Conservation (phyloP, 768 basidiomycete species). For the Auricularia cornea region DNA sequence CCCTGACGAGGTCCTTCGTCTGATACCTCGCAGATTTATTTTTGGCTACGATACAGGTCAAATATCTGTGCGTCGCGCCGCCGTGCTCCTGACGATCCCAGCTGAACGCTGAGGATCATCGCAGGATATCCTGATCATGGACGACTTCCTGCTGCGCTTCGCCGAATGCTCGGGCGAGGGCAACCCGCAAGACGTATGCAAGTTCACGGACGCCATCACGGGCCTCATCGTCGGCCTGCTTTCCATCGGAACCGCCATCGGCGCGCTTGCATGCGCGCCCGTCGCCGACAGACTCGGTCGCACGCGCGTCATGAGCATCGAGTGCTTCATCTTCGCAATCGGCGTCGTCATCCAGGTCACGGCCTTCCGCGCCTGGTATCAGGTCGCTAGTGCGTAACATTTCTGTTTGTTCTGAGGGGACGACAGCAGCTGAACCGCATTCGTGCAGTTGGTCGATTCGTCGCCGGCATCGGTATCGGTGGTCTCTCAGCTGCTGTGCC, state of each 20-base stretch:
- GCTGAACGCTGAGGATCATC: too few relatives aligned
- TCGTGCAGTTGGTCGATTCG: constrained; percentile 48
- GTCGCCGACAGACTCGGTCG: constrained; percentile 15
- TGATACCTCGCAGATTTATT: neutral
- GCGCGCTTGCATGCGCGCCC: constrained; percentile 55
- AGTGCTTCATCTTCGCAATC: constrained; percentile 48
- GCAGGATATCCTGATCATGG: constrained; percentile 59
- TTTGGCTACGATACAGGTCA: constrained; percentile 59
- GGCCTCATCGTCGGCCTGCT: constrained; percentile 63
- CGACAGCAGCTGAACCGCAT: neutral
- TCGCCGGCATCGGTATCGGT: constrained; percentile 62
- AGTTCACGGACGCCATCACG: constrained; percentile 39
- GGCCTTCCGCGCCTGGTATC: constrained; percentile 47
- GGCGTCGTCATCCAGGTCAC: constrained; percentile 56
- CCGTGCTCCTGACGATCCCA: too few relatives aligned
- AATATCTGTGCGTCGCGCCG: constrained; percentile 35
- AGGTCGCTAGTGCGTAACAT: constrained; percentile 31
- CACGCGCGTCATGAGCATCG: constrained; percentile 16
- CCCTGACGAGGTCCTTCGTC: too few relatives aligned
- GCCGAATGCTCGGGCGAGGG: constrained; percentile 35
- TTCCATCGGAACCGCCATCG: constrained; percentile 60
- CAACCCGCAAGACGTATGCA: constrained; percentile 32
- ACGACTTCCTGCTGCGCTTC: constrained; percentile 58
- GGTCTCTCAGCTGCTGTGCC: constrained; percentile 60
- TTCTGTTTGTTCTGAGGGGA: neutral